Conservation (phyloP, 2,329 filamentous ascomycete species). For the Neopestalotiopsis rosae region DNA sequence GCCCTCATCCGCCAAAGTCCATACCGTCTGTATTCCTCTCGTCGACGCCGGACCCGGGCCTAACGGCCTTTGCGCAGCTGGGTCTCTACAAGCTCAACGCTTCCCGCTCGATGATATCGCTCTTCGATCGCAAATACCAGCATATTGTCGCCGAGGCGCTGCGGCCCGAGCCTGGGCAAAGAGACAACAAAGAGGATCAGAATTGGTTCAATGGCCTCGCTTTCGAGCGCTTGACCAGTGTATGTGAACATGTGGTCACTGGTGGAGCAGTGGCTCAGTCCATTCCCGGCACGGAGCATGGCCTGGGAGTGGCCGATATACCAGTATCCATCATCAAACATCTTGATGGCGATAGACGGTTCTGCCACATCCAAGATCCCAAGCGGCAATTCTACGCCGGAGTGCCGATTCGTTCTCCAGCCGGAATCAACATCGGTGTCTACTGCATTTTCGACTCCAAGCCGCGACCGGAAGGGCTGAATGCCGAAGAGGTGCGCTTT, state of each 20-base stretch:
- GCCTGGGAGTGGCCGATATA: constrained; percentile 1
- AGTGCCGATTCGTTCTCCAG: constrained; percentile 22
- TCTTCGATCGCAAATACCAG: constrained; percentile 55
- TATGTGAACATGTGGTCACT: constrained; percentile 38
- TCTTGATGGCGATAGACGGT: constrained; percentile 37
- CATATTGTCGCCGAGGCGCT: constrained; percentile 59
- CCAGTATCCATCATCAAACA: constrained; percentile 39
- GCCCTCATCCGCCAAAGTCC: neutral
- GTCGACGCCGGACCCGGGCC: constrained; percentile 37
- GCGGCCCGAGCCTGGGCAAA: constrained; percentile 36
- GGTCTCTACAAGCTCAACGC: constrained; percentile 47
- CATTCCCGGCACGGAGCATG: constrained; percentile 28
- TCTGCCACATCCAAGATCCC: constrained; percentile 25
- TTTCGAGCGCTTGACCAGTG: constrained; percentile 34
- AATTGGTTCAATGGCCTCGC: constrained; percentile 35
- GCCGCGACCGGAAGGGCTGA: constrained; percentile 15
- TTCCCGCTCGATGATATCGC: constrained; percentile 50
- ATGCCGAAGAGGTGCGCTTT: constrained; percentile 16
- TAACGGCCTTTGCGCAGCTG: constrained; percentile 58
- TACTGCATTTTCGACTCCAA: constrained; percentile 21
- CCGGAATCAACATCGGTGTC: constrained; percentile 26
- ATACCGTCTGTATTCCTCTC: constrained; percentile 6
- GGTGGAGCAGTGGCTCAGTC: constrained; percentile 2
- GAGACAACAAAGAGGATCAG: constrained; percentile 17
- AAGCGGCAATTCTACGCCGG: constrained; percentile 28